Evolutionary conservation across 192 early-diverging fungal genomes (phyloP).

Genomic region (Linnemannia hyalina): DNA sequence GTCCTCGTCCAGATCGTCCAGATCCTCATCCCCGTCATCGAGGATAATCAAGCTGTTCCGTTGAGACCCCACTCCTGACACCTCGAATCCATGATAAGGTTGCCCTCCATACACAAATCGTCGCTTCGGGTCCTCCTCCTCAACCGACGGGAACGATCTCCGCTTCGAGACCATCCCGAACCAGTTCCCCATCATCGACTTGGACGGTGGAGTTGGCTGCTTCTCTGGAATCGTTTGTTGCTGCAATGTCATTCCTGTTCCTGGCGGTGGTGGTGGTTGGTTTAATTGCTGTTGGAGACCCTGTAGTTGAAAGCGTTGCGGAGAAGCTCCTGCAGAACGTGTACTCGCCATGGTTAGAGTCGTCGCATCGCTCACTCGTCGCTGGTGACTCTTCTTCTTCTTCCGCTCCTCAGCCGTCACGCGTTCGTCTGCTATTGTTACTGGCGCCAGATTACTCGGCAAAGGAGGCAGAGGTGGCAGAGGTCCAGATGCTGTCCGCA

Average conservation of each 20-base stretch:
- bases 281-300: neutral
- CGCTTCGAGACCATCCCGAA: conserved; percentile 34
- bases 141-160: conserved; percentile 14
- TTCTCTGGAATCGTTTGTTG: conserved; percentile 11
- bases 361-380: conserved; percentile 39
- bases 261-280: neutral
- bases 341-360: conserved; percentile 22
- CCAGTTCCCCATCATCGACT: conserved; percentile 31
- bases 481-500: neutral
- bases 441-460: neutral
- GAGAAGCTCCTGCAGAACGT: neutral
- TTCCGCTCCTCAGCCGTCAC: neutral
- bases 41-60: conserved; percentile 6
- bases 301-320: conserved; percentile 11
- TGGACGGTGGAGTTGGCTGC: neutral
- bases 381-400: conserved; percentile 33
- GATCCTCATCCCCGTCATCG: conserved; percentile 15
- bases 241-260: conserved; percentile 18
- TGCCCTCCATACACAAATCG: conserved; percentile 27
- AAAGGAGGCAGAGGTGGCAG: conserved; percentile 10
- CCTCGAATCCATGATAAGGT: conserved; percentile 16
- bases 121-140: conserved; percentile 22
- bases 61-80: conserved; percentile 24
- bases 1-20: conserved; percentile 29
- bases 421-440: neutral